Percentiles rank a stretch among this genome's conserved stretches.
Conservation (phyloP, 169 alveolate species). For the Plasmodium malariae region DNA sequence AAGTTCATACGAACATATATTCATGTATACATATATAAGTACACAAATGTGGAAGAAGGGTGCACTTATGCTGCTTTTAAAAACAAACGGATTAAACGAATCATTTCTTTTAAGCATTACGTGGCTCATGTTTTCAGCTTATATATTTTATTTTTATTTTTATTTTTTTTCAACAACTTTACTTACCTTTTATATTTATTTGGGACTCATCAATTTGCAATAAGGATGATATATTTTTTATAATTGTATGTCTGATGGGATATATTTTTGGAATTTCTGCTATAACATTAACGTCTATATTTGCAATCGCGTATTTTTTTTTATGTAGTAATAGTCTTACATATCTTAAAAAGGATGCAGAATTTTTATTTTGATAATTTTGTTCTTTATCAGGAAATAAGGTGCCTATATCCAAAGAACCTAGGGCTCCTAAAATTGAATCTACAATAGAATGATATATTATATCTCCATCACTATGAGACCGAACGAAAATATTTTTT, state of each 20-base stretch:
- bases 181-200: constrained; percentile 76
- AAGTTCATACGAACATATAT: not conserved
- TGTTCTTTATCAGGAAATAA: constrained; percentile 89
- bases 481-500: constrained; percentile 78
- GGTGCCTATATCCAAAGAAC: constrained; percentile 90
- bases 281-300: constrained; percentile 77
- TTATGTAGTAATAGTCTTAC: constrained; percentile 71
- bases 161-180: not conserved
- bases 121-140: no score
- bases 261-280: constrained; percentile 70
- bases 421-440: constrained; percentile 88
- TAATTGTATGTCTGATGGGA: constrained; percentile 22
- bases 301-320: constrained; percentile 58
- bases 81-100: no score
- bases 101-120: no score
- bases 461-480: constrained; percentile 93
- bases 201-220: constrained; percentile 46
- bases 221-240: constrained; percentile 44
- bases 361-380: constrained; percentile 76
- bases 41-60: not conserved
- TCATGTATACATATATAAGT: not conserved
- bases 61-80: no score
- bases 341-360: constrained; percentile 77
- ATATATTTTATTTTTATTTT: not conserved
- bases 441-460: constrained; percentile 88